Percentiles rank a stretch among this genome's conserved stretches.
These are phyloP conservation scores for Colletotrichum plurivorum DNA, from an alignment of 2,329 filamentous ascomycete genomes.

Conservation along the genomic window DNA sequence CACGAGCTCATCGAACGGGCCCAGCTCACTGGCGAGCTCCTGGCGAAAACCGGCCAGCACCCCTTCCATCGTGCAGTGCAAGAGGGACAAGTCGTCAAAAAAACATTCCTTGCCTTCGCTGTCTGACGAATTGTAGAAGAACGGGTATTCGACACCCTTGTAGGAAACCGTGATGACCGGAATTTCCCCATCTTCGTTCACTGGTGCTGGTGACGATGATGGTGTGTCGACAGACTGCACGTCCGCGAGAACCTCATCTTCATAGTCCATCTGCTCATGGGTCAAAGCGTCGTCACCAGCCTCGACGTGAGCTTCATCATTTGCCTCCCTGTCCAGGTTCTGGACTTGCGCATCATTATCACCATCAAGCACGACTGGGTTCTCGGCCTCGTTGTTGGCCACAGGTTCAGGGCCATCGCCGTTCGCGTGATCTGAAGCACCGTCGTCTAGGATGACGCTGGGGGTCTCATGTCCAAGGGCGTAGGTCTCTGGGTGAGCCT, in stretches of 20 bases:
- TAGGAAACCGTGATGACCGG: constrained; percentile 59
- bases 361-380: constrained; percentile 2
- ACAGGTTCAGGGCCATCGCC: background rate
- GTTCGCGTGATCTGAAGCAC: constrained; percentile 8
- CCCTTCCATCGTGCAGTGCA: constrained; percentile 60
- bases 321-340: background rate
- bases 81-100: constrained; percentile 57
- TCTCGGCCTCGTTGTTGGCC: constrained; percentile 9
- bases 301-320: constrained; percentile 36
- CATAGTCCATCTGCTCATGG: constrained; percentile 31
- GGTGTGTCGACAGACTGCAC: constrained; percentile 31
- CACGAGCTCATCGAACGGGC: constrained; percentile 62
- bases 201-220: background rate
- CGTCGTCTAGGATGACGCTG: constrained; percentile 14
- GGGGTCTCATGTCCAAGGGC: constrained; percentile 15
- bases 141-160: constrained; percentile 59
- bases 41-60: constrained; percentile 61
- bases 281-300: constrained; percentile 17
- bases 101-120: constrained; percentile 58
- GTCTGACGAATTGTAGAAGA: constrained; percentile 49
- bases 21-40: constrained; percentile 62
- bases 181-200: constrained; percentile 44
- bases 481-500: constrained; percentile 1
- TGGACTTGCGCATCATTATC: constrained; percentile 3
- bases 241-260: constrained; percentile 29